Conservation (phyloP, 1,284 basidiomycete genomes). For the Tausonia pullulans region DNA sequence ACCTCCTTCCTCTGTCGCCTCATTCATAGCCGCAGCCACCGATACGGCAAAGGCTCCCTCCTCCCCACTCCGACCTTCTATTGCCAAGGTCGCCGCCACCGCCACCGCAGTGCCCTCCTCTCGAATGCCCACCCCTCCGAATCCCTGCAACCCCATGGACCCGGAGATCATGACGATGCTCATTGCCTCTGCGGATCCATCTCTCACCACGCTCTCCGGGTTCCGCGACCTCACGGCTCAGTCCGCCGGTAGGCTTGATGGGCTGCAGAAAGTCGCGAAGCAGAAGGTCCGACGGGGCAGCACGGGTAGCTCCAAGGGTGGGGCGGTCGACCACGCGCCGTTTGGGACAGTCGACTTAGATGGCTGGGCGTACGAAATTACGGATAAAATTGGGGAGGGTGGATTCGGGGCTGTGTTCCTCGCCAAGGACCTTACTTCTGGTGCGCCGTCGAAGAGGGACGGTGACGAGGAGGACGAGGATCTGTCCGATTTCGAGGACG, state of each 20-base stretch:
- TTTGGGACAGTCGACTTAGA: constrained; percentile 38
- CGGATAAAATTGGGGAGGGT: constrained; percentile 88
- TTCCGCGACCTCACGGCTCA: constrained; percentile 53
- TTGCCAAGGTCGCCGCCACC: constrained; percentile 2
- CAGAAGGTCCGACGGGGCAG: constrained; percentile 33
- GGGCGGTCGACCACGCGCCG: constrained; percentile 5
- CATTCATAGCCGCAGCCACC: neutral
- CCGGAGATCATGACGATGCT: constrained; percentile 52
- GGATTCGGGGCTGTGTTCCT: constrained; percentile 92
- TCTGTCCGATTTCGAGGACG: constrained; percentile 42
- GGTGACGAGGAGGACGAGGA: constrained; percentile 42
- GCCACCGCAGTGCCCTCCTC: constrained; percentile 3
- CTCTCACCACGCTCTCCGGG: constrained; percentile 43
- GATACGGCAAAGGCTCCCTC: neutral
- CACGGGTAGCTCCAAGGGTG: constrained; percentile 16
- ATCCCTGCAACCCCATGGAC: constrained; percentile 83
- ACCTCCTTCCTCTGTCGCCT: neutral
- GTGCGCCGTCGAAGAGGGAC: constrained; percentile 9
- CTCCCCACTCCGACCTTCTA: neutral
- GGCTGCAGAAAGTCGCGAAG: constrained; percentile 42
- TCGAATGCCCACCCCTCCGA: constrained; percentile 36
- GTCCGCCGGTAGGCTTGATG: constrained; percentile 50
- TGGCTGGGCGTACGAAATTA: constrained; percentile 54
- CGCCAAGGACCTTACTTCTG: constrained; percentile 41
- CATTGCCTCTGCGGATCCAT: constrained; percentile 51